Evolutionary conservation across 148 eudicot genomes (phyloP), one percentile per base, ranked within the genome.

Genomic region (Persicaria tinctoria): DNA sequence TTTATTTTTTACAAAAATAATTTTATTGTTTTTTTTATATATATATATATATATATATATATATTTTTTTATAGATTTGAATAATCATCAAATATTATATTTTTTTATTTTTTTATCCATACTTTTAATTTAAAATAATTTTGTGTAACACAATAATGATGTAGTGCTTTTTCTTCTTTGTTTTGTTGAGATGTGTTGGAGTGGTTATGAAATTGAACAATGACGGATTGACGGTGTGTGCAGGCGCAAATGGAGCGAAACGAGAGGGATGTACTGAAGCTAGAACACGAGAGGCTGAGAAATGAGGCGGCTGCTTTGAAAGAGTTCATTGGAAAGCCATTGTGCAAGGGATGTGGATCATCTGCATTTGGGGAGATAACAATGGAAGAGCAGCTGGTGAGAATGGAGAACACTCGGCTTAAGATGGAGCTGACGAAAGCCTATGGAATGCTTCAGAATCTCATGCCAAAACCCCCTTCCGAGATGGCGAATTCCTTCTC

Each of bases 331-430:
- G 44, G 72, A n/a, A 80, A 73, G 23, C 76, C 81, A 47, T 8
- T 68, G 13, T 80, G 86, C 70, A 75, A 73, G 38, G 75, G 72
- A 45, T 83, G 86, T 55, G 86, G 86, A 2, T 23, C 5, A 18
- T 17, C 8, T 3, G 7, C 11, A 7, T 57, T 16, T 4, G 77
- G 79, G 4, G 79, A 83, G 4, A 74, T 74, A 2, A 44, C 73
- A 10, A 62, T 71, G 44, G 76, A 76, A 4, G 77, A 78, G 46
- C 16, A 27, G 2, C 55, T 75, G 38, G 0, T 68, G 46, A 75
- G 81, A 79, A 66, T 83, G 17, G 83, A 83, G 68, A 83, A 83
- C 69, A 79, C 76, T n/a, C 83, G 86, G 7, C 46, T 83, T 13
- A 78, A 77, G 59, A 76, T 78, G 48, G 86, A 83, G 66, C 51